Base-by-base conservation (phyloP, 2,329 filamentous ascomycete genomes). In the Talaromyces sp. region DNA sequence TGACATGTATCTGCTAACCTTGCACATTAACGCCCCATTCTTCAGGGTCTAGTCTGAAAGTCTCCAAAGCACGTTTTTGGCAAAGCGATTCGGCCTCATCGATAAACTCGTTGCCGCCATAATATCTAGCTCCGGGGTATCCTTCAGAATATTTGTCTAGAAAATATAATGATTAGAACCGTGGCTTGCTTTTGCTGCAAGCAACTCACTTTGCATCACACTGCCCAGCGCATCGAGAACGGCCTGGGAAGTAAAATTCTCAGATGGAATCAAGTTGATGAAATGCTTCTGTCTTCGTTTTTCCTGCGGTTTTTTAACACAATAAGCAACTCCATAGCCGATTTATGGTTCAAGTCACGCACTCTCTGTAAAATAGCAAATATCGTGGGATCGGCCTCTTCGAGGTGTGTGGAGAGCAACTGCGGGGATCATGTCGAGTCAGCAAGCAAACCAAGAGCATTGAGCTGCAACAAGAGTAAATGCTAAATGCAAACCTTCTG, bases 21-120 rank as follows among this genome's bases (percentile, higher is more conserved):
- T 97, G 93, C 22, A 97, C 93, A 68, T 97, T 97, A 70, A 97
- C 93, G 61, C 94, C 93, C 93, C 93, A 97, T 77, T 95, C 86
- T 73, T 89, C 87, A 22, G 88, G 78, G 66, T 91, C 87, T 56
- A 97, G 78, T 31, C 88, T 85, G 74, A 96, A 97, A 0, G 93
- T 86, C 76, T 96, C 85, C 11, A 97, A 80, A 17, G 94, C 94
- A 68, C 93, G 86, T 72, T 90, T 83, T 78, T 97, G 94, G 76
- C 93, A 97, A 50, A 96, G 80, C 48, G 88, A 81, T 78, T 97
- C 93, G 5, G 93, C 85, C 69, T 91, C 84, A 70, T 97, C 93
- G 69, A 97, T 97, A 75, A 92, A 91, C 76, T 97, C 89, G 74
- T 97, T 97, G 63, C 93, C 93, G 56, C 93, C 93, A 71, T 97